Evolutionary conservation across 768 basidiomycete genomes (phyloP).

Genomic region (Dentipellis sp.): DNA sequence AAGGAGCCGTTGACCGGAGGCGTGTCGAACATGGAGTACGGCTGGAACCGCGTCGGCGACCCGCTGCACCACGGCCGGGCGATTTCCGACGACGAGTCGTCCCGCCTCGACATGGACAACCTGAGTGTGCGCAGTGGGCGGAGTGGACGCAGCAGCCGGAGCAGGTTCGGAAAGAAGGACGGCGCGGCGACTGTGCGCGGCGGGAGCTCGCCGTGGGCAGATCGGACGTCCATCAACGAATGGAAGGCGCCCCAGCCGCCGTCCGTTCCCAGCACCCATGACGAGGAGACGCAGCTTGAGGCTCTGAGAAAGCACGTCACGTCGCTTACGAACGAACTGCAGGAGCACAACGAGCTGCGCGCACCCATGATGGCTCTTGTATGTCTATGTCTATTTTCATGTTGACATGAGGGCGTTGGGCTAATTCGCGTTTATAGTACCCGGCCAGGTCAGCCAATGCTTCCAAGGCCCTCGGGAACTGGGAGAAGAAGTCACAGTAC

Average conservation of each 20-base stretch:
- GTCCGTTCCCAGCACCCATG: slow-evolving; percentile 72
- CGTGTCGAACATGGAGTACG: slow-evolving; percentile 99
- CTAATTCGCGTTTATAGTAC: slow-evolving; percentile 44
- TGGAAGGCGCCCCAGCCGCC: slow-evolving; percentile 92
- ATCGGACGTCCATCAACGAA: slow-evolving; percentile 76
- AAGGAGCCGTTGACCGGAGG: slow-evolving; percentile 94
- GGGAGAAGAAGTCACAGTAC: slow-evolving; percentile 88
- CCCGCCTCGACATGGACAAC: slow-evolving; percentile 46
- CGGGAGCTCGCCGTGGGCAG: slow-evolving; percentile 63
- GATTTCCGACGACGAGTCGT: slow-evolving; percentile 47
- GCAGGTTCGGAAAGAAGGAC: slow-evolving; percentile 67
- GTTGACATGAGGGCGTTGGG: slow-evolving; percentile 9
- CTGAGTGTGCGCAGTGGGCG: slow-evolving; percentile 70
- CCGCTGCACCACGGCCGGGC: slow-evolving; percentile 40
- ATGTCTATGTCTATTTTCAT: slow-evolving; percentile 9
- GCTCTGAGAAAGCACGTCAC: slow-evolving; percentile 76
- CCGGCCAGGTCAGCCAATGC: slow-evolving; percentile 65
- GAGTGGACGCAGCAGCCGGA: slow-evolving; percentile 64
- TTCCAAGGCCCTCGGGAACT: slow-evolving; percentile 75
- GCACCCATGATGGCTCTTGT: slow-evolving; percentile 80
- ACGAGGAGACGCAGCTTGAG: slow-evolving; percentile 91
- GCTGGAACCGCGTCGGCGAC: slow-evolving; percentile 80
- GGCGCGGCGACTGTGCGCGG: slow-evolving; percentile 56
- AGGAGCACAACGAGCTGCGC: slow-evolving; percentile 75
- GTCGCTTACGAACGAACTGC: slow-evolving; percentile 68